Evolutionary conservation across 352 stramenopile species (phyloP), one percentile per base, ranked within the genome.

Genomic region (Phytophthora pisi): DNA sequence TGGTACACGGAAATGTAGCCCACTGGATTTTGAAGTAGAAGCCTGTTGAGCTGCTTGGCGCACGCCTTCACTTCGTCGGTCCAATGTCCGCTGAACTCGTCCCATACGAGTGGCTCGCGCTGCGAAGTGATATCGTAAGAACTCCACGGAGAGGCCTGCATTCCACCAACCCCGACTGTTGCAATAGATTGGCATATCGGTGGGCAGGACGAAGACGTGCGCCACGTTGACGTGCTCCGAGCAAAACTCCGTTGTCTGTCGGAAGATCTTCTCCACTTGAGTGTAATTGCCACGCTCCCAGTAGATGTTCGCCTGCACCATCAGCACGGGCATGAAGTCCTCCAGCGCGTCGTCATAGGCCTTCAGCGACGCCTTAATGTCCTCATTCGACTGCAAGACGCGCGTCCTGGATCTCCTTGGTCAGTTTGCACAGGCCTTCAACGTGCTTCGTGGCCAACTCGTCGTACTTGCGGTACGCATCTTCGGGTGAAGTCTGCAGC

Each of bases 261-360:
- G 78, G 71, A 99, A 98, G 55, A 99, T 91, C 63, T 98, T 94
- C 76, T 99, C 95, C 5, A 98, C 96, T 78, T 97, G 96, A 15
- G 80, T 81, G 75, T 98, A 99, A 73, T 99, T 98, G 61, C 97
- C 92, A 52, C 91, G 86, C 43, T 99, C 96, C 97, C 97, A 99
- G 71, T 98, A 98, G 24, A 99, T 96, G 50, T 96, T 92, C 7
- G 92, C 95, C 66, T 98, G 92, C n/a, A 93, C 91, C 96, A 98
- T 98, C 18, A 99, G 75, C 59, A 98, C 90, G n/a, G 96, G 93
- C 77, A 99, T 97, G 46, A 98, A 99, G 15, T 90, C 80, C 57
- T 99, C 93, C 28, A 99, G 83, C 18, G 91, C 92, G 28, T 96
- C 84, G 64, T 99, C 93, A 74, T 98, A 98, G 24, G 97, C 90